Evolutionary conservation across 345 rosid genomes (phyloP).

Genomic region (Cardamine chenopodiifolia): DNA sequence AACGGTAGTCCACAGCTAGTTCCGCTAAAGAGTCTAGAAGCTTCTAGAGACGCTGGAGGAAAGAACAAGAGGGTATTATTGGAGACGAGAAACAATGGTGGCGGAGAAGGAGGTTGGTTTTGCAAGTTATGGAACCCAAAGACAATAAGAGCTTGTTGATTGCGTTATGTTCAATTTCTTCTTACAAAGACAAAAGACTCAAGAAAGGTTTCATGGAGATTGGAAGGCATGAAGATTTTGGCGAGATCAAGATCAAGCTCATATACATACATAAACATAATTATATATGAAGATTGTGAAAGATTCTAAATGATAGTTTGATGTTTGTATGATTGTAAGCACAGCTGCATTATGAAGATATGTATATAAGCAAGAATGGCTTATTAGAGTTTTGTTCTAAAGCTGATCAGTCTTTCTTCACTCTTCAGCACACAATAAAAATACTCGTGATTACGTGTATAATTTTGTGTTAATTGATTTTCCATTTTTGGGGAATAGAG

Average conservation of each 20-base stretch:
- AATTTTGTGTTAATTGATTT: neutral
- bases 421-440: neutral
- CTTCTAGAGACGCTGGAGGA: conserved; percentile 30
- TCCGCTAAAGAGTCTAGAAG: conserved; percentile 48
- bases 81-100: conserved; percentile 43
- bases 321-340: conserved; percentile 20
- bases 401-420: neutral
- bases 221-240: conserved; percentile 10
- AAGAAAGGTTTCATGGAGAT: conserved; percentile 7
- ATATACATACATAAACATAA: neutral
- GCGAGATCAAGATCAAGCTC: conserved; percentile 16
- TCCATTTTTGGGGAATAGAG: neutral
- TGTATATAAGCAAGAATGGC: conserved; percentile 16
- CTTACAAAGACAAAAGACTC: conserved; percentile 4
- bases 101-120: conserved; percentile 51
- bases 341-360: conserved; percentile 6
- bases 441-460: neutral
- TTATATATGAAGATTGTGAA: conserved; percentile 19
- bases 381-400: conserved; percentile 28
- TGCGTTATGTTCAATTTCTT: conserved; percentile 1
- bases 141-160: conserved; percentile 51
- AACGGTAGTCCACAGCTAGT: conserved; percentile 41
- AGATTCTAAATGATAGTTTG: conserved; percentile 15
- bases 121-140: conserved; percentile 53
- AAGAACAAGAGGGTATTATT: conserved; percentile 43